Evolutionary conservation across 2,329 filamentous ascomycete species (phyloP), one percentile per base, ranked within the genome.

Genomic region (Cladosporium velox): DNA sequence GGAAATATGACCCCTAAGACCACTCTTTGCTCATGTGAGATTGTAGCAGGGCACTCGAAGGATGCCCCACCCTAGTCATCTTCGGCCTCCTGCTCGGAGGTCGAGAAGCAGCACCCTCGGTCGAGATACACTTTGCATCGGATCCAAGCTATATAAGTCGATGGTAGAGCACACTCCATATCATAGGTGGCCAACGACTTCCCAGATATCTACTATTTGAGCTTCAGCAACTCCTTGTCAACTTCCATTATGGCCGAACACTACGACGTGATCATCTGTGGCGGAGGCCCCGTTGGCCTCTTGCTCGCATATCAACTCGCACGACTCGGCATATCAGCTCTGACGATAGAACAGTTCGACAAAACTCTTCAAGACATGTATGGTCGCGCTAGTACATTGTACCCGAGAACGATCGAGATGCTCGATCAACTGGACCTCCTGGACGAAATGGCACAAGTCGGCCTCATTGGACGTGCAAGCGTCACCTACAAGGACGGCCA

Each of bases 331-430:
- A 73, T 78, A 62, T 78, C 76, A 65, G 76, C 83, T 52, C 79
- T 79, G 63, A 82, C 85, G 55, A 78, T 85, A 64, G 84, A 86
- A 69, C 81, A 83, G 66, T 71, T 84, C 55, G 72, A 77, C 35
- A 85, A 85, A 69, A 79, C 80, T 0, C 74, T 78, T 1, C 83
- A 85, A 70, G 82, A 84, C 65, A 73, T 79, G n/a, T 85, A 83
- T 72, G 84, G 84, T 18, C 80, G 84, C 8, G 84, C 84, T 14
- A 84, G 85, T 66, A 84, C 84, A 0, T 79, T 86, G 2, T 86
- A 82, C 66, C 82, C 84, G 1, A 77, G 84, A 1, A 82, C 80
- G 6, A 77, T 77, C 51, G 84, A 86, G 72, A 81, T 85, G 73
- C 79, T 87, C 1, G 82, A 85, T 63, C 83, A 85, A 67, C 77